Percentiles rank a stretch among this genome's conserved stretches.
phyloP scores from a whole-genome alignment of 73 alveolate species.

The Symbiodinium natans region DNA sequence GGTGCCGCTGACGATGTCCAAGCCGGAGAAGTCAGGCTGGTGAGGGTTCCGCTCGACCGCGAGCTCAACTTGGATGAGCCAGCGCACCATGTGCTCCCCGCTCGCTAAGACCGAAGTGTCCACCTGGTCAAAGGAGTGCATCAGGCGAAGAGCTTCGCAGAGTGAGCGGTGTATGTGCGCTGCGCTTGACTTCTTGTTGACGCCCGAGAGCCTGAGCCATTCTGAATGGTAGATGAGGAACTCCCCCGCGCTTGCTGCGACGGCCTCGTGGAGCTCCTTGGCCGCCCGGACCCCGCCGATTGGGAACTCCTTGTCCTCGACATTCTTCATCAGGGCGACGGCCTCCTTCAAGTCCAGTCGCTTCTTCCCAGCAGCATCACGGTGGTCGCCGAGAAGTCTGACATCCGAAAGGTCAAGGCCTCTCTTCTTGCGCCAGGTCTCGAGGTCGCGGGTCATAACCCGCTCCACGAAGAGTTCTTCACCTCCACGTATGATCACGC shows the following conservation, averaged over 20 bases:
- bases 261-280: constrained; percentile 4
- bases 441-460: not conserved
- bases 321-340: not conserved
- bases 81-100: not conserved
- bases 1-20: not conserved
- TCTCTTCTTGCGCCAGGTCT: not conserved
- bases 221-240: constrained; percentile 18
- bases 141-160: constrained; percentile 1
- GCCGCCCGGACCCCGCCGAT: constrained; percentile 10
- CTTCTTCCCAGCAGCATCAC: not conserved
- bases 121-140: constrained; percentile 16
- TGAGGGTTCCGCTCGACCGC: constrained; percentile 42
- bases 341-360: not conserved
- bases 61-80: constrained; percentile 16
- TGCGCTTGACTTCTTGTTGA: not conserved
- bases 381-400: constrained; percentile 17
- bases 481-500: too few species aligned
- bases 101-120: not conserved
- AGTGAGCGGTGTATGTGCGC: not conserved
- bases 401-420: not conserved
- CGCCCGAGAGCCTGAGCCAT: constrained; percentile 15
- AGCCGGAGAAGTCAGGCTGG: constrained; percentile 33
- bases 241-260: not conserved
- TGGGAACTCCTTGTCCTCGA: not conserved
- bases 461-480: not conserved